phyloP scores from a whole-genome alignment of 441 rosid genomes.

The Pelargonium citronellum region DNA sequence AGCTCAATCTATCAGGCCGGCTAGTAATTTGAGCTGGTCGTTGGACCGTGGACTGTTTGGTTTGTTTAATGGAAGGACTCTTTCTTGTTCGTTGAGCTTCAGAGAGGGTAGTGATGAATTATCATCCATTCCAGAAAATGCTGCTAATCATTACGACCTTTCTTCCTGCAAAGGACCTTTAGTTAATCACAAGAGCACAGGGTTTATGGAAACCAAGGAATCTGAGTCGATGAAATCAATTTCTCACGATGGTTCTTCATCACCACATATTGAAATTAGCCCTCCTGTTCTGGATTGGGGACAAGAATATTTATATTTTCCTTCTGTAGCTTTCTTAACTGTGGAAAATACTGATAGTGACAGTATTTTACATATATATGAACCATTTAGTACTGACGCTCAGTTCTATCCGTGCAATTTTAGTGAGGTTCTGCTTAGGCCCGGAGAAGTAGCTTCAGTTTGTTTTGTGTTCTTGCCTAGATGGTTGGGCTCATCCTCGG shows the following conservation, averaged over 20 bases:
- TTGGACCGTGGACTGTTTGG: slow-evolving; percentile 40
- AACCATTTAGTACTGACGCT: slow-evolving; percentile 49
- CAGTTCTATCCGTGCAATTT: slow-evolving; percentile 69
- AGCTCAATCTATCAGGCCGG: slow-evolving; percentile 24
- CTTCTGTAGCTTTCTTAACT: slow-evolving; percentile 53
- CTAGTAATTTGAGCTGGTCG: slow-evolving; percentile 40
- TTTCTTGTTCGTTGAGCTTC: slow-evolving; percentile 52
- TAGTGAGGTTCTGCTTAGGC: slow-evolving; percentile 44
- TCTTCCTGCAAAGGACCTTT: slow-evolving; percentile 41
- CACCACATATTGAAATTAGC: slow-evolving; percentile 39
- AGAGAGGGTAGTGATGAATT: slow-evolving; percentile 30
- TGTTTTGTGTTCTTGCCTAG: slow-evolving; percentile 67
- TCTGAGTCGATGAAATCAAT: slow-evolving; percentile 32
- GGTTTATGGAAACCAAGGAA: slow-evolving; percentile 27
- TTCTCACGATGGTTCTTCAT: slow-evolving; percentile 30
- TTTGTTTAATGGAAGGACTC: slow-evolving; percentile 41
- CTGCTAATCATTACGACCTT: slow-evolving; percentile 32
- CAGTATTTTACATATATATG: slow-evolving; percentile 54
- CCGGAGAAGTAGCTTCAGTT: slow-evolving; percentile 55
- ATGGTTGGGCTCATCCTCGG: slow-evolving; percentile 54
- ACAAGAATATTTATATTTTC: slow-evolving; percentile 38
- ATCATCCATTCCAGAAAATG: slow-evolving; percentile 26
- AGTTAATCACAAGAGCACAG: slow-evolving; percentile 24
- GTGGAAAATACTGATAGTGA: slow-evolving; percentile 48
- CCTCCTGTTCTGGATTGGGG: slow-evolving; percentile 65